These are phyloP conservation scores for Entomophthora muscae DNA, from an alignment of 371 early-diverging fungal genomes.

Conservation along the genomic window DNA sequence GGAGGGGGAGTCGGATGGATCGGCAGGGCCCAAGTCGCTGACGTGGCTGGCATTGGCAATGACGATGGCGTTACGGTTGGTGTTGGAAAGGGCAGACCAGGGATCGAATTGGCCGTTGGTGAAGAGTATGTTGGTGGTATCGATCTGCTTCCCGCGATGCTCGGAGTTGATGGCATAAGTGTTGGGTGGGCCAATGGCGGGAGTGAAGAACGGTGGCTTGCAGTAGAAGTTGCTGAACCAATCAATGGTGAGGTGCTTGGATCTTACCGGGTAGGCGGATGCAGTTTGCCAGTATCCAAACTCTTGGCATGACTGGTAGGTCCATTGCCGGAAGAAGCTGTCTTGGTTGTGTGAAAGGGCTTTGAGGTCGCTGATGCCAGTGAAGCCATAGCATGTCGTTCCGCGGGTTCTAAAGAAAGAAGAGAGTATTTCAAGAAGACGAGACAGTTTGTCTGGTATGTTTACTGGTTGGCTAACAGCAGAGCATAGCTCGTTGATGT, in stretches of 20 bases:
- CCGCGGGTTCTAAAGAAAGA: background rate
- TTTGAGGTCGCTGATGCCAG: background rate
- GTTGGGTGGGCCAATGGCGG: conserved; percentile 15
- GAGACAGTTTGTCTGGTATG: background rate
- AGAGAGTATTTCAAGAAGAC: background rate
- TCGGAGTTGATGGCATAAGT: conserved; percentile 20
- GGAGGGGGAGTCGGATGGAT: conserved; percentile 6
- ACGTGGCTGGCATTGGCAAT: conserved; percentile 11
- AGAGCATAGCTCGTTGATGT: background rate
- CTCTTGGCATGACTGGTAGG: conserved; percentile 46
- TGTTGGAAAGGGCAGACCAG: conserved; percentile 27
- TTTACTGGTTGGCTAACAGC: background rate
- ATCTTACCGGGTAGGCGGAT: conserved; percentile 14
- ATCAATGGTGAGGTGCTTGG: conserved; percentile 13
- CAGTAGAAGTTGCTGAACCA: conserved; percentile 9
- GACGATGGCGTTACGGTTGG: conserved; percentile 12
- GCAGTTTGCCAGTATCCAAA: conserved; percentile 47
- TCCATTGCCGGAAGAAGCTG: conserved; percentile 27
- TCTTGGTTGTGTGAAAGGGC: conserved; percentile 5
- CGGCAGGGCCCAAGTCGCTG: conserved; percentile 7
- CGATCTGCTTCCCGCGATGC: conserved; percentile 27
- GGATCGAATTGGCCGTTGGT: conserved; percentile 43
- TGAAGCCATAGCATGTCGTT: background rate
- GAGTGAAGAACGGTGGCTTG: background rate
- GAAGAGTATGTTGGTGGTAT: conserved; percentile 27